phyloP scores from a whole-genome alignment of 1,139 yeast species.

The Schizosaccharomyces versatilis region DNA sequence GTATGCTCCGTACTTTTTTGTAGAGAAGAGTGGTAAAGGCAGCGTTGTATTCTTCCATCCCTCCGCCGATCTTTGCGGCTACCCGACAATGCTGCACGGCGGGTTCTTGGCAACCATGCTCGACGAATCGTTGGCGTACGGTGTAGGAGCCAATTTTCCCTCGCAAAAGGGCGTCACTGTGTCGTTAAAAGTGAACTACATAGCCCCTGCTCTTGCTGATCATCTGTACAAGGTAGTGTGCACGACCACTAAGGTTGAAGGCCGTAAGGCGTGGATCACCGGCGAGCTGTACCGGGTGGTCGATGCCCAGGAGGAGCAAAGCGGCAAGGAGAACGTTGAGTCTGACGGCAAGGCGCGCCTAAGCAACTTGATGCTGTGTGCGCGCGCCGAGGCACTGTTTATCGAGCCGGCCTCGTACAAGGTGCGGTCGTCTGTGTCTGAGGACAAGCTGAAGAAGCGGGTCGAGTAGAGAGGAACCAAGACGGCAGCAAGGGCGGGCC shows the following conservation, averaged over 20 bases:
- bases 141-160: conserved; percentile 75
- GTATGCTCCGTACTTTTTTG: conserved; percentile 18
- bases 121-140: conserved; percentile 69
- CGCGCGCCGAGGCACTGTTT: not conserved
- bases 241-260: conserved; percentile 40
- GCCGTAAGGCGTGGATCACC: conserved; percentile 57
- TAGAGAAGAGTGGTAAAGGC: conserved; percentile 13
- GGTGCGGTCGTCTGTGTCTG: no score
- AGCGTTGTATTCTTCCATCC: conserved; percentile 21
- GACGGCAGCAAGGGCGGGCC: no score
- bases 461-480: no score
- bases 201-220: conserved; percentile 42
- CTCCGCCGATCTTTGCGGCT: conserved; percentile 43
- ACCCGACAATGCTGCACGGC: conserved; percentile 61
- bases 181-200: conserved; percentile 39
- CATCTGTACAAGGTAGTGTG: conserved; percentile 49
- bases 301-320: not conserved
- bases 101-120: conserved; percentile 64
- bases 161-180: conserved; percentile 84
- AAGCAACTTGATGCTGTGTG: not conserved
- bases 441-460: no score
- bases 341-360: no score
- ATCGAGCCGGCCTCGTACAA: not conserved
- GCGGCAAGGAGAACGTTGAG: no score
- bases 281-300: conserved; percentile 22